These are phyloP conservation scores for Aspergillus piperis DNA, from an alignment of 2,329 filamentous ascomycete genomes.

Conservation along the genomic window DNA sequence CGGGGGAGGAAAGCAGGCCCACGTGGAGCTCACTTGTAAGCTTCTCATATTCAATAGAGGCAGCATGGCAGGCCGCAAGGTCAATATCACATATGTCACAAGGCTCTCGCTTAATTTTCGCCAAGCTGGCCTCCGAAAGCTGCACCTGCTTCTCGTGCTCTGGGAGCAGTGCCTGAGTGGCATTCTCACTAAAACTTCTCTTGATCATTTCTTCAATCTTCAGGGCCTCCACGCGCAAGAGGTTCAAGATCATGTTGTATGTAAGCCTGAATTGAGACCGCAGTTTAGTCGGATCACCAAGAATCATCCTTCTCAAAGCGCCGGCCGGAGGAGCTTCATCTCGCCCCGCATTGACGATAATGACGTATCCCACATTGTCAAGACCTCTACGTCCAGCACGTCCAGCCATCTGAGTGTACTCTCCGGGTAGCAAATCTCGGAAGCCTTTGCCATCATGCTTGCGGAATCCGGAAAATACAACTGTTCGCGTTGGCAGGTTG, in stretches of 20 bases:
- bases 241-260: slow-evolving; percentile 98
- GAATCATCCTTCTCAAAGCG: slow-evolving; percentile 87
- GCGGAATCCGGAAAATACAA: slow-evolving; percentile 94
- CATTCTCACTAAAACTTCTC: slow-evolving; percentile 97
- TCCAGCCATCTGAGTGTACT: slow-evolving; percentile 99
- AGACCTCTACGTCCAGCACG: slow-evolving; percentile 89
- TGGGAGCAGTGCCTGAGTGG: slow-evolving; percentile 87
- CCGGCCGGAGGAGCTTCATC: slow-evolving; percentile 86
- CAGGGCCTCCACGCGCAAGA: slow-evolving; percentile 89
- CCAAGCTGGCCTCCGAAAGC: slow-evolving; percentile 85
- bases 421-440: slow-evolving; percentile 85
- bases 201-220: slow-evolving; percentile 99
- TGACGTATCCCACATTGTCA: slow-evolving; percentile 89
- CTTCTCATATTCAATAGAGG: slow-evolving; percentile 75
- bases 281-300: slow-evolving; percentile 92
- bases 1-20: slow-evolving; percentile 73
- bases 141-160: slow-evolving; percentile 96
- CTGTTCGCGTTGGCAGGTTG: slow-evolving; percentile 91
- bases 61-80: slow-evolving; percentile 77
- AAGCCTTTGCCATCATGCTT: slow-evolving; percentile 95
- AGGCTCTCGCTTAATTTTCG: slow-evolving; percentile 81
- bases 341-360: slow-evolving; percentile 78
- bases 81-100: slow-evolving; percentile 80
- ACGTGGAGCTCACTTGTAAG: slow-evolving; percentile 81
- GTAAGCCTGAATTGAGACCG: slow-evolving; percentile 95